Conservation (phyloP, 1,284 basidiomycete species). For the Schizophyllum amplum region DNA sequence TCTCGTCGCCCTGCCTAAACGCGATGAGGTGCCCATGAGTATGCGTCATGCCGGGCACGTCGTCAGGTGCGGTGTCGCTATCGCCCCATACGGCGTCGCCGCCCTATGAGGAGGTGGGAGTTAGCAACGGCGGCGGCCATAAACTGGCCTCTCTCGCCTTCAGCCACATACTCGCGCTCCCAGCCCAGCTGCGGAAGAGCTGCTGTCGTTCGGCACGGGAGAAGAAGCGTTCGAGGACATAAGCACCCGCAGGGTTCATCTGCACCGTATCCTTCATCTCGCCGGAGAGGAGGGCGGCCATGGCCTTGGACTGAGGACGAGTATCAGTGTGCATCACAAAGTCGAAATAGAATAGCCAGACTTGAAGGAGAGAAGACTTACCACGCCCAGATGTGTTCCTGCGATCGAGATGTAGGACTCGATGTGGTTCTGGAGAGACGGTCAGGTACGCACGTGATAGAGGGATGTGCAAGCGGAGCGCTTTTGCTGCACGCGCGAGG, state of each 20-base stretch:
- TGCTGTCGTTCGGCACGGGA: slow-evolving; percentile 84
- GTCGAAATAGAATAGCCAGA: not conserved
- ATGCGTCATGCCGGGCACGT: slow-evolving; percentile 47
- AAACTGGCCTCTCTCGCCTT: slow-evolving; percentile 27
- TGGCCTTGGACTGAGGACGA: slow-evolving; percentile 71
- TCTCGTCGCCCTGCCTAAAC: slow-evolving; percentile 45
- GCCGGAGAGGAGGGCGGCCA: slow-evolving; percentile 86
- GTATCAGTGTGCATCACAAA: not conserved
- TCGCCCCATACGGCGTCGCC: slow-evolving; percentile 91
- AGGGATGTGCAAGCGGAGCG: too few relatives aligned
- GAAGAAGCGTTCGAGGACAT: slow-evolving; percentile 83
- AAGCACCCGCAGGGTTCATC: slow-evolving; percentile 79
- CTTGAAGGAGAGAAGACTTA: not conserved
- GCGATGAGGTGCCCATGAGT: slow-evolving; percentile 80
- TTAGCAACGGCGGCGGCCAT: too few relatives aligned
- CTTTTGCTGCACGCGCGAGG: too few relatives aligned
- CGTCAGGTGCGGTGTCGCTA: slow-evolving; percentile 67
- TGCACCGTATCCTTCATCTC: slow-evolving; percentile 94
- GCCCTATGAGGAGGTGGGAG: slow-evolving; percentile 39
- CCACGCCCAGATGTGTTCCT: slow-evolving; percentile 76
- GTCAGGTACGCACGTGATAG: slow-evolving; percentile 3
- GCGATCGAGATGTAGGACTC: slow-evolving; percentile 80
- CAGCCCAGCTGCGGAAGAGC: slow-evolving; percentile 94
- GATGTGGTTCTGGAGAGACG: slow-evolving; percentile 52
- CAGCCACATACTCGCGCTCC: slow-evolving; percentile 84